Base-by-base conservation (phyloP, 768 basidiomycete species). In the Dentipellis fragilis region DNA sequence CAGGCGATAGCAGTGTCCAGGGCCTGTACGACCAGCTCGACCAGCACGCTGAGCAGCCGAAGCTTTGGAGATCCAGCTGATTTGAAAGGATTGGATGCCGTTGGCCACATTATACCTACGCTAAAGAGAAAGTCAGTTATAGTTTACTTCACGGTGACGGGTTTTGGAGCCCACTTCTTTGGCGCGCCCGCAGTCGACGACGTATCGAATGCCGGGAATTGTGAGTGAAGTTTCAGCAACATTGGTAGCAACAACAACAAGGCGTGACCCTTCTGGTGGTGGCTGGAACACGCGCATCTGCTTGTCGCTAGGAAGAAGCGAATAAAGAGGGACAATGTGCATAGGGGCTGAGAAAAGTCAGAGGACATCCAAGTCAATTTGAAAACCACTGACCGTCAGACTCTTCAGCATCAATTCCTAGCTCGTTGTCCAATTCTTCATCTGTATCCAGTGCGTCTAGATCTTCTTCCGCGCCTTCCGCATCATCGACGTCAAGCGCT, bases 171-270 rank as follows among this genome's bases (percentile, higher is more conserved):
- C 39, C 61, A 89, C 91, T 77, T 98, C 93, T 71, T 99, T 98
- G 4, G 89, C 92, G 60, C 94, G 80, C 4, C 95, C 95, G 63
- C 88, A 88, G 66, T 99, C 95, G 29, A 99, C 83, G n/a, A 99
- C 95, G 69, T 99, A 99, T 14, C 90, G 87, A 63, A 99, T 94
- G 6, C 89, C 90, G 22, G 95, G 95, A 57, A 99, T 99, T 0
- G 95, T 98, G 35, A 98, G 74, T 7, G 95, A 96, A 0, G 95
- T 98, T 68, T 98, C 95, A 1, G 95, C 95, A 23, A 97, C 87
- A 66, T 98, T 97, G 1, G 95, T 98, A 1, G 95, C 83, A 5
- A 99, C 85, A 14, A 98, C 92, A 12, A 98, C 93, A 3, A 99
- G 77, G 37, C 96, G 88, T 57, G 76, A 72, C 5, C 85, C 89